These are phyloP conservation scores for Ceratorhiza oryzae-sativae DNA, from an alignment of 1,284 basidiomycete genomes.

Conservation along the genomic window DNA sequence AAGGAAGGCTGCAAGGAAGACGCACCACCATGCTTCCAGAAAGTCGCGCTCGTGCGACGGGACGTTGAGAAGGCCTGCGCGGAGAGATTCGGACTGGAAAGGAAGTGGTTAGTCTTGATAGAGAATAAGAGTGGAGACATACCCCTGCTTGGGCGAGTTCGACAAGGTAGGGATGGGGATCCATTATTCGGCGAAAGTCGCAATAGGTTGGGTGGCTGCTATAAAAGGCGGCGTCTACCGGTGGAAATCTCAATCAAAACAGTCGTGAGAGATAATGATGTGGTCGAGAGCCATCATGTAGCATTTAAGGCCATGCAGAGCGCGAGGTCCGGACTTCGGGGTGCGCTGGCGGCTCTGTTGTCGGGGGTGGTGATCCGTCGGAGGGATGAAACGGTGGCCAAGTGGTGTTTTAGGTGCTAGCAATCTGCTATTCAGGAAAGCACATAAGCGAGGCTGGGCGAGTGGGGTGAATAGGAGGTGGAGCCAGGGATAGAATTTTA, in stretches of 20 bases:
- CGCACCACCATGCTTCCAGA: slow-evolving; percentile 29
- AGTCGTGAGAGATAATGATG: slow-evolving; percentile 6
- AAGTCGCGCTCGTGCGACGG: slow-evolving; percentile 25
- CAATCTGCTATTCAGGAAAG: background rate
- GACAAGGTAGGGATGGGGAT: slow-evolving; percentile 14
- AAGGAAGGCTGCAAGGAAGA: too few species aligned
- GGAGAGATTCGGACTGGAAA: slow-evolving; percentile 15
- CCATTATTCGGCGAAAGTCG: slow-evolving; percentile 9
- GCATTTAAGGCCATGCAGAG: background rate
- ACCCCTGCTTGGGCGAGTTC: slow-evolving; percentile 22
- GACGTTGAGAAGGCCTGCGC: slow-evolving; percentile 6
- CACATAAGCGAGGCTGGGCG: background rate
- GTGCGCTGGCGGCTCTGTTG: slow-evolving; percentile 14
- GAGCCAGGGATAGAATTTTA: background rate
- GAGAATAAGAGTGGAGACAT: background rate
- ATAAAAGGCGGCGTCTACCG: too few species aligned
- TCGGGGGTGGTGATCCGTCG: slow-evolving; percentile 5
- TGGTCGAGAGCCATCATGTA: background rate
- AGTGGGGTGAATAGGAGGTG: background rate
- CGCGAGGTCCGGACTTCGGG: slow-evolving; percentile 10
- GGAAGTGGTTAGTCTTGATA: background rate
- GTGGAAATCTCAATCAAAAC: background rate
- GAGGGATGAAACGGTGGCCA: background rate
- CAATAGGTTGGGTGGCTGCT: background rate
- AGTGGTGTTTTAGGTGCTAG: background rate